Conservation (phyloP, 257 asterid genomes). For the Dorcoceras hygrometricum region DNA sequence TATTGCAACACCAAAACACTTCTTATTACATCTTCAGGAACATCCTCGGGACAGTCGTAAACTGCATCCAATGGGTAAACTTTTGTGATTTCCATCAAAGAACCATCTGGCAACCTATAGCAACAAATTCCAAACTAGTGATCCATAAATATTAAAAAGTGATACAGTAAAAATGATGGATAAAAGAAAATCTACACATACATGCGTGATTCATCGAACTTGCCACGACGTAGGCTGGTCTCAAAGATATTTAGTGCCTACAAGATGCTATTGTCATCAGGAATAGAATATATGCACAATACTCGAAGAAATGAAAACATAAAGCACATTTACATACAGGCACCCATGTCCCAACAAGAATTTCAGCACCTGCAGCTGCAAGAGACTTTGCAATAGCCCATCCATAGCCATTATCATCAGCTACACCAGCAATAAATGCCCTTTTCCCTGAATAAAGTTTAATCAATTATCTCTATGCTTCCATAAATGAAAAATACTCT, state of each 20-base stretch:
- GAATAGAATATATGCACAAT: background rate
- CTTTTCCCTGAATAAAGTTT: constrained; percentile 60
- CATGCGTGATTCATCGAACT: constrained; percentile 89
- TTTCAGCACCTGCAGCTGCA: constrained; percentile 97
- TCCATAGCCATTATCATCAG: constrained; percentile 94
- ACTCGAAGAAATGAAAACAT: background rate
- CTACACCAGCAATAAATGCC: constrained; percentile 94
- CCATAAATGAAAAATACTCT: too few species aligned
- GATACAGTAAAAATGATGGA: background rate
- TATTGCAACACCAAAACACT: background rate
- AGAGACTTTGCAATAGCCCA: constrained; percentile 97
- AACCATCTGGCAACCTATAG: constrained; percentile 89
- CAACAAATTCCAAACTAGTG: constrained; percentile 18
- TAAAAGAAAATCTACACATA: constrained; percentile 29
- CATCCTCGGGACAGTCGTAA: constrained; percentile 84
- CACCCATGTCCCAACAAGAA: constrained; percentile 98
- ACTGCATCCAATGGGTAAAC: constrained; percentile 97
- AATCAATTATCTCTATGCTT: too few species aligned
- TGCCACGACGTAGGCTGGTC: constrained; percentile 86
- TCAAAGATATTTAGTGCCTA: constrained; percentile 92
- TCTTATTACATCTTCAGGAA: constrained; percentile 79
- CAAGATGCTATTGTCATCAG: constrained; percentile 11
- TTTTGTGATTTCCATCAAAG: constrained; percentile 90
- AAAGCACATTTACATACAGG: constrained; percentile 59
- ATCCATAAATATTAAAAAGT: constrained; percentile 13